Evolutionary conservation across 2,329 filamentous ascomycete species (phyloP).

Genomic region (Tolypocladium inflatum): DNA sequence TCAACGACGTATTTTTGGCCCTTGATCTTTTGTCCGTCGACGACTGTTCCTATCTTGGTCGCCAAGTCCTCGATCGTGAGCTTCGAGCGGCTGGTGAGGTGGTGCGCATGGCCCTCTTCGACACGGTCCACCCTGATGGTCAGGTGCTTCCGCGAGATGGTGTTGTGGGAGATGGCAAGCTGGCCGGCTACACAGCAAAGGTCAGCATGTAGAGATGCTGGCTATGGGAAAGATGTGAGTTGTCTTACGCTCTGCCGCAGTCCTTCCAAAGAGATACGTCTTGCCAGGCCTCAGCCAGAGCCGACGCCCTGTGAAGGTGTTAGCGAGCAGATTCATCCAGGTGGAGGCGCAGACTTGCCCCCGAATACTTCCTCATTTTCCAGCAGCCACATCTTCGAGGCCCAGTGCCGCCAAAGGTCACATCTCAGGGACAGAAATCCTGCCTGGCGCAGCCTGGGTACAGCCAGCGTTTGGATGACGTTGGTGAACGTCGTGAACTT

Average conservation of each 20-base stretch:
- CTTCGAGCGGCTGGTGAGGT: conserved; percentile 54
- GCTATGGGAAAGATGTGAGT: too few species aligned
- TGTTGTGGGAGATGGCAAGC: conserved; percentile 65
- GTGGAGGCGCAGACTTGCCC: conserved; percentile 17
- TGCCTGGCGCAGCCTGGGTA: background rate
- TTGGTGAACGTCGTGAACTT: background rate
- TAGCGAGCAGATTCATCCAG: background rate
- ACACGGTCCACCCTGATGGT: conserved; percentile 63
- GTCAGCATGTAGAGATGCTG: background rate
- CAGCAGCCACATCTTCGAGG: conserved; percentile 51
- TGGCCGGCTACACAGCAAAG: conserved; percentile 41
- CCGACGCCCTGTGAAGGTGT: conserved; percentile 29
- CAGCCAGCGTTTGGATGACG: background rate
- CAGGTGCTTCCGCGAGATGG: conserved; percentile 83
- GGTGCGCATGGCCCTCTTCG: conserved; percentile 53
- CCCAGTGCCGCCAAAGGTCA: background rate
- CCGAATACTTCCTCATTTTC: conserved; percentile 47
- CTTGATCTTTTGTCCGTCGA: conserved; percentile 65
- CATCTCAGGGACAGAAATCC: background rate
- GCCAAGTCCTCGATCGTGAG: conserved; percentile 68
- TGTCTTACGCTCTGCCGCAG: conserved; percentile 50
- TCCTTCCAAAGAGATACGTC: conserved; percentile 77
- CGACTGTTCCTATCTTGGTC: conserved; percentile 75
- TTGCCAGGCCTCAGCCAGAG: conserved; percentile 83
- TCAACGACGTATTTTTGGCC: conserved; percentile 49